phyloP scores from a whole-genome alignment of 2,329 filamentous ascomycete genomes.

The Scorias spongiosa region DNA sequence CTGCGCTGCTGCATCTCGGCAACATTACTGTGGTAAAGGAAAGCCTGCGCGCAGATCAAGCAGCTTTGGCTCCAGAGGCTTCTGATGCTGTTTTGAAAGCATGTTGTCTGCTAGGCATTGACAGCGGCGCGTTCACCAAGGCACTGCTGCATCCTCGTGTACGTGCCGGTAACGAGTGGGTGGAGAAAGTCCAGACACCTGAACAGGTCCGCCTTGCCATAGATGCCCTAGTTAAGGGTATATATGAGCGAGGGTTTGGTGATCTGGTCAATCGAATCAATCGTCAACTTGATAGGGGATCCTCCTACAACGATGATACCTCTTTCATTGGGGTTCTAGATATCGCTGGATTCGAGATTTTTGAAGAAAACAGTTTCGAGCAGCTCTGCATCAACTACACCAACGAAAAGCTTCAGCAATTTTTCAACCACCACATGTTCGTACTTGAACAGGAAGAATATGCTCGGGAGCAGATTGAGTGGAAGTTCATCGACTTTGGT shows the following conservation, averaged over 20 bases:
- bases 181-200: conserved; percentile 93
- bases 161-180: conserved; percentile 93
- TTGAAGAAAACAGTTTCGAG: conserved; percentile 96
- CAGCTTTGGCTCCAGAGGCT: conserved; percentile 61
- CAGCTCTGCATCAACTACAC: conserved; percentile 99
- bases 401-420: conserved; percentile 97
- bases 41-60: conserved; percentile 81
- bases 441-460: conserved; percentile 98
- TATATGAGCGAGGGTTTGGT: conserved; percentile 92
- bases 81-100: conserved; percentile 62
- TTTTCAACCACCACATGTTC: conserved; percentile 99
- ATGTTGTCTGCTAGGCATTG: conserved; percentile 71
- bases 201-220: conserved; percentile 85
- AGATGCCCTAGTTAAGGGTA: conserved; percentile 87
- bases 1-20: conserved; percentile 81
- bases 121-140: conserved; percentile 70
- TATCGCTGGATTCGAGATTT: conserved; percentile 98
- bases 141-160: conserved; percentile 84
- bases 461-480: conserved; percentile 92
- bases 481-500: conserved; percentile 99
- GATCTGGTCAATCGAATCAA: conserved; percentile 89
- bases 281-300: conserved; percentile 61
- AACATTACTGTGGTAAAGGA: conserved; percentile 85
- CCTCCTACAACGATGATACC: conserved; percentile 68
- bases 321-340: conserved; percentile 96